phyloP scores from a whole-genome alignment of 306 rosid species.

The Fragaria ananassa region DNA sequence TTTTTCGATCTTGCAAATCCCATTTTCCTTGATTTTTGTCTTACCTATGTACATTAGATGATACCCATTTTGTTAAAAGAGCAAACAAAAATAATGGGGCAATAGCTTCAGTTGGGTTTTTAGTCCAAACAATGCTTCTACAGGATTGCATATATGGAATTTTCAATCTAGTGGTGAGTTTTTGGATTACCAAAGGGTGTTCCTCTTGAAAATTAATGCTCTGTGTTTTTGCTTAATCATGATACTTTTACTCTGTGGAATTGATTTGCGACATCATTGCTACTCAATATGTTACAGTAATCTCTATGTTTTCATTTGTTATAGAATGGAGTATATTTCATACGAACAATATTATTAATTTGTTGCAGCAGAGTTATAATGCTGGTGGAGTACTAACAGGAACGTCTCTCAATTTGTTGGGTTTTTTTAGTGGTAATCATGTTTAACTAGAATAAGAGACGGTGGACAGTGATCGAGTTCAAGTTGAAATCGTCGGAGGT shows the following conservation, averaged over 20 bases:
- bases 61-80: constrained; percentile 8
- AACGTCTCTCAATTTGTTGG: background rate
- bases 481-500: constrained; percentile 14
- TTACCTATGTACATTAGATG: constrained; percentile 6
- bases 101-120: constrained; percentile 3
- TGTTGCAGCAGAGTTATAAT: background rate
- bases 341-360: background rate
- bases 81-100: constrained; percentile 15
- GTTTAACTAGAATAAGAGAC: background rate
- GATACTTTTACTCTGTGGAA: background rate
- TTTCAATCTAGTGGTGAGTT: background rate
- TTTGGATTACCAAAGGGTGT: constrained; percentile 6
- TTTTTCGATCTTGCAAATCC: background rate
- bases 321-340: background rate
- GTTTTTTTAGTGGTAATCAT: background rate
- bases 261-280: background rate
- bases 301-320: background rate
- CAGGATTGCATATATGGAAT: background rate
- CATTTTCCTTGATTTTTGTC: background rate
- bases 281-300: too few relatives aligned
- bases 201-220: constrained; percentile 1
- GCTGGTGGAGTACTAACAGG: background rate
- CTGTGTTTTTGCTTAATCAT: background rate
- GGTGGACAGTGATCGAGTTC: background rate
- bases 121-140: background rate